Evolutionary conservation across 192 early-diverging fungal genomes (phyloP), one percentile per base, ranked within the genome.

Genomic region (Coemansia sp.): DNA sequence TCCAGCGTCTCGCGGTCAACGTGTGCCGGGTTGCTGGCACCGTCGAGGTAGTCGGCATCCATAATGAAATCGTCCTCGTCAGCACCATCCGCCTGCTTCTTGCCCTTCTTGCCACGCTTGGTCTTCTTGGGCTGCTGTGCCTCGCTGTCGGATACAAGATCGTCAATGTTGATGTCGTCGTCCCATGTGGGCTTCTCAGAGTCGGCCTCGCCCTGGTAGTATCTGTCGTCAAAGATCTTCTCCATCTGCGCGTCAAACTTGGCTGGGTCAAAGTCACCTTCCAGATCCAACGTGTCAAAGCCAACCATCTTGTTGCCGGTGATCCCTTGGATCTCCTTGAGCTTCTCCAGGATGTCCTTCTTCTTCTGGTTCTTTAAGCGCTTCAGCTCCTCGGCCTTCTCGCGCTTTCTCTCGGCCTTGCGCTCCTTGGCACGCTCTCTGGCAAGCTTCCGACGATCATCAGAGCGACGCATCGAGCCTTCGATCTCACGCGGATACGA

Each of bases 341-440:
- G 78, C 28, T 87, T 84, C 28, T 87, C 79, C 27, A 81, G 72
- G 43, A 97, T 87, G 55, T 93, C 91, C 67, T 85, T 82, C 62
- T 84, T 90, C 81, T 95, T 97, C 34, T 88, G 67, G 62, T 94
- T 94, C 82, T 93, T 94, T 34, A 95, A 67, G 43, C 88, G 82
- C 65, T 93, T 92, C 24, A 97, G 81, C 59, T 95, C 93, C 60
- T 97, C 87, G 9, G 71, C 64, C 66, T 90, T 86, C 22, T 78
- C 58, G 26, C 57, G 36, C 61, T 89, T 91, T 37, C 86, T 80
- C 39, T 83, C 84, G 17, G 72, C 59, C 77, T 95, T 92, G 54
- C 86, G 80, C 23, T 87, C 80, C 50, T 85, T 84, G 30, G 77
- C 64, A 3, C 80, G 66, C 57, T 89, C 71, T 18, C 96, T 82